Evolutionary conservation across 257 asterid species (phyloP).

Genomic region (Fraxinus pennsylvanica): DNA sequence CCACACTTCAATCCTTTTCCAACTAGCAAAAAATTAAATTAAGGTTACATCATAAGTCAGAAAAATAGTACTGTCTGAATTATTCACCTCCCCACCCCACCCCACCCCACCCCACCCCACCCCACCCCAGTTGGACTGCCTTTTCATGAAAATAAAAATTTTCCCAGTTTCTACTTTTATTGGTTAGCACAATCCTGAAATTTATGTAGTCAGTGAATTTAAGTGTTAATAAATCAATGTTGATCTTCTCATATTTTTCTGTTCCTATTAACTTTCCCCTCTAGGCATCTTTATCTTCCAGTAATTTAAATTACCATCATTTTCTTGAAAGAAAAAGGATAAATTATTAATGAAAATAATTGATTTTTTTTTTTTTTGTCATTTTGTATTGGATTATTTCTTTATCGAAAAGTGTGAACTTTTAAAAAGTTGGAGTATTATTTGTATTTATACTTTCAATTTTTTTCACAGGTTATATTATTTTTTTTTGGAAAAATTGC

Average conservation of each 20-base stretch:
- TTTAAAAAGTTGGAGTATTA: no score
- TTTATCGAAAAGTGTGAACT: background rate
- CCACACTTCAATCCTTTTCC: slow-evolving; percentile 28
- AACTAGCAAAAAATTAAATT: slow-evolving; percentile 29
- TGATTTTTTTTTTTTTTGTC: background rate
- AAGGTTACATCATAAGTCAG: background rate
- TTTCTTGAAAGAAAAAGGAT: slow-evolving; percentile 1
- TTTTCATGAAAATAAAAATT: slow-evolving; percentile 15
- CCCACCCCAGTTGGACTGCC: slow-evolving; percentile 15
- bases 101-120: background rate
- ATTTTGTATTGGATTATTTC: background rate
- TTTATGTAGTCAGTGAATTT: slow-evolving; percentile 17
- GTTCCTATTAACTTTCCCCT: slow-evolving; percentile 28
- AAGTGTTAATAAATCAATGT: slow-evolving; percentile 27
- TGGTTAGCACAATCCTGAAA: slow-evolving; percentile 23
- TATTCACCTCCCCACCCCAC: background rate
- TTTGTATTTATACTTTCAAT: no score
- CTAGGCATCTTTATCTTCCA: slow-evolving; percentile 19
- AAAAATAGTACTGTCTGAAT: slow-evolving; percentile 18
- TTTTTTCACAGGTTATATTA: no score
- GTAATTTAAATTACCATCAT: slow-evolving; percentile 14
- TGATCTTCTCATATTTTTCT: slow-evolving; percentile 45
- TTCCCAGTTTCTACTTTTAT: slow-evolving; percentile 2
- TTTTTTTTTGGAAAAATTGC: no score
- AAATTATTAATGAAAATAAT: background rate